Percentiles rank a stretch among this genome's conserved stretches.
Evolutionary conservation across 176 grass and related monocot species (phyloP).

Genomic region (Oryza meyeriana): DNA sequence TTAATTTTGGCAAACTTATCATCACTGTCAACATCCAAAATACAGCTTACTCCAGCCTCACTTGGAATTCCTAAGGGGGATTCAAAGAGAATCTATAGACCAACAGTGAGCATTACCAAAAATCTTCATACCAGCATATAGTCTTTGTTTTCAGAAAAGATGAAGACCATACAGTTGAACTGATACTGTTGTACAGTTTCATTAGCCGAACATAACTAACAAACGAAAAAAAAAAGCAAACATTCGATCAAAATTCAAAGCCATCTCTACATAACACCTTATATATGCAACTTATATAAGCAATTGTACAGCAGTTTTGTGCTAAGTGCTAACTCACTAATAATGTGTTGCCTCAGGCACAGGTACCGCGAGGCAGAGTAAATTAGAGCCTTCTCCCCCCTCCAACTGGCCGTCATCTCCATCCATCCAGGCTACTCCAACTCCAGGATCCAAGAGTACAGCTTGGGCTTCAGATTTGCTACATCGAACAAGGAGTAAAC

Average conservation of each 20-base stretch:
- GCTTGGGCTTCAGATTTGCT: constrained; percentile 4
- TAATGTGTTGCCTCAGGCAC: constrained; percentile 23
- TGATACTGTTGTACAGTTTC: background rate
- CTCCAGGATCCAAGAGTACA: background rate
- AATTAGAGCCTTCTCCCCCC: constrained; percentile 2
- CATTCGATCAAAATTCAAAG: background rate
- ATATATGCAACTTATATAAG: constrained; percentile 11
- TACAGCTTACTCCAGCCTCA: background rate
- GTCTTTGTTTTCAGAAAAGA: background rate
- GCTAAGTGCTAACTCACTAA: constrained; percentile 32
- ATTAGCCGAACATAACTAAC: background rate
- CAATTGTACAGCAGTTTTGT: constrained; percentile 24
- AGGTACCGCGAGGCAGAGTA: constrained; percentile 69
- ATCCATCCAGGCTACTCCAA: constrained; percentile 16
- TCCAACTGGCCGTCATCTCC: constrained; percentile 1
- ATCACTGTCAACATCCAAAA: background rate
- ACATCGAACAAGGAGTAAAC: constrained; percentile 8
- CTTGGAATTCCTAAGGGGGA: background rate
- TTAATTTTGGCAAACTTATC: background rate
- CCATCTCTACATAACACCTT: background rate
- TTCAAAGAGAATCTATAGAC: background rate
- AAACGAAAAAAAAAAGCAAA: background rate
- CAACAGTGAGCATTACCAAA: background rate
- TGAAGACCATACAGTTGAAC: background rate
- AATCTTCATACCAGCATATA: background rate